A percentile compares a stretch with the other conserved stretches of the same genome.
phyloP scores from a whole-genome alignment of 805 yeast species.

The Schizosaccharomyces lindneri region DNA sequence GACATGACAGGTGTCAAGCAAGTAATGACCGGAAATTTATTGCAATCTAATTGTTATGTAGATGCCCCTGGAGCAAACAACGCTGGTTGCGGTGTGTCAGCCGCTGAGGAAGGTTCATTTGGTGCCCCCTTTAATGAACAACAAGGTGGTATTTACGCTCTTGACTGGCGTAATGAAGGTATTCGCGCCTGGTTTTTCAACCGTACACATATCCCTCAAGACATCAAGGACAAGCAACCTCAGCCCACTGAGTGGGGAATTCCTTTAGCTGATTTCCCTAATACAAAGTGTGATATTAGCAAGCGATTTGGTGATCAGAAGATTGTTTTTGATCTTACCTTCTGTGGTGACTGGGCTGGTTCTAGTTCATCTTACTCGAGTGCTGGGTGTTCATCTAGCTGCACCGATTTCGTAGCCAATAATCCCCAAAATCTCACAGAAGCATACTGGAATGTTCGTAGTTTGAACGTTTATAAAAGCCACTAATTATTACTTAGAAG shows the following conservation, averaged over 20 bases:
- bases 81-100: constrained; percentile 1
- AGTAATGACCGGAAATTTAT: not conserved
- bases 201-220: not conserved
- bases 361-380: not conserved
- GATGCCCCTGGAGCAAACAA: not conserved
- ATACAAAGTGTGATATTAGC: not conserved
- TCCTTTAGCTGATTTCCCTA: constrained; percentile 1
- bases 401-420: not conserved
- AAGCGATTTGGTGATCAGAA: not conserved
- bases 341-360: constrained; percentile 3
- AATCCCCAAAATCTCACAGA: not conserved
- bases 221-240: not conserved
- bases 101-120: not conserved
- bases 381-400: not conserved
- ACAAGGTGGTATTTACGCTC: not conserved
- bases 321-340: not conserved
- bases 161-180: constrained; percentile 1
- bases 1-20: not conserved
- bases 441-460: not conserved
- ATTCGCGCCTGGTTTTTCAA: constrained; percentile 1
- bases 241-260: not conserved
- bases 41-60: not conserved
- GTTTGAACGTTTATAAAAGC: not conserved
- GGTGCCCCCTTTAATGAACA: not conserved
- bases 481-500: not conserved